These are phyloP conservation scores for Tephrocybe rancida DNA, from an alignment of 768 basidiomycete species.

Conservation along the genomic window DNA sequence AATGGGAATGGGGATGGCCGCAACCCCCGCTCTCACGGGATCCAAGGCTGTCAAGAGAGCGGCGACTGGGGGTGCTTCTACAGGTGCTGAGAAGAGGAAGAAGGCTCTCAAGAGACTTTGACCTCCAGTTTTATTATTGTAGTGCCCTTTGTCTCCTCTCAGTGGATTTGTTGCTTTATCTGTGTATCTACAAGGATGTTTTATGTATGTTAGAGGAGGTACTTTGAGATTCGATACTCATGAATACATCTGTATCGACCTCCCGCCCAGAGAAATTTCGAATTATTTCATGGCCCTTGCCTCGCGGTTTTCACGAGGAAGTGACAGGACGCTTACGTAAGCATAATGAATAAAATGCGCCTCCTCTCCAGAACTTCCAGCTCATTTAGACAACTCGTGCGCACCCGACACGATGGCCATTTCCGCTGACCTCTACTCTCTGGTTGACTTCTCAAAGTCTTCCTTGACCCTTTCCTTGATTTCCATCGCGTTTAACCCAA, in stretches of 20 bases:
- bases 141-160: background rate
- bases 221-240: background rate
- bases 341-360: background rate
- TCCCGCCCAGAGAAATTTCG: no score
- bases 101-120: slow-evolving; percentile 83
- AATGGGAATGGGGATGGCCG: slow-evolving; percentile 35
- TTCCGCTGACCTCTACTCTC: slow-evolving; percentile 15
- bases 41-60: slow-evolving; percentile 74
- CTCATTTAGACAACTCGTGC: slow-evolving; percentile 13
- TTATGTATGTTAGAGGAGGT: slow-evolving; percentile 5
- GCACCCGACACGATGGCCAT: slow-evolving; percentile 18
- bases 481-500: slow-evolving; percentile 87
- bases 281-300: no score
- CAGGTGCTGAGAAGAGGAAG: slow-evolving; percentile 81
- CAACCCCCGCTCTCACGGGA: slow-evolving; percentile 33
- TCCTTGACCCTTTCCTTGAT: slow-evolving; percentile 70
- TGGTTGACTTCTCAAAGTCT: slow-evolving; percentile 62
- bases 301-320: slow-evolving; percentile 2
- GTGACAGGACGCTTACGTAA: slow-evolving; percentile 10
- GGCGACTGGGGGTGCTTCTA: slow-evolving; percentile 50
- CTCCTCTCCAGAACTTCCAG: background rate
- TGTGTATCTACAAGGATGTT: slow-evolving; percentile 4
- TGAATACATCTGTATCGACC: background rate
- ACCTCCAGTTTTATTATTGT: slow-evolving; percentile 2
- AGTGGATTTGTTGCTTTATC: background rate